These are phyloP conservation scores for Bidens hawaiensis DNA, from an alignment of 140 eudicot genomes.

Conservation along the genomic window DNA sequence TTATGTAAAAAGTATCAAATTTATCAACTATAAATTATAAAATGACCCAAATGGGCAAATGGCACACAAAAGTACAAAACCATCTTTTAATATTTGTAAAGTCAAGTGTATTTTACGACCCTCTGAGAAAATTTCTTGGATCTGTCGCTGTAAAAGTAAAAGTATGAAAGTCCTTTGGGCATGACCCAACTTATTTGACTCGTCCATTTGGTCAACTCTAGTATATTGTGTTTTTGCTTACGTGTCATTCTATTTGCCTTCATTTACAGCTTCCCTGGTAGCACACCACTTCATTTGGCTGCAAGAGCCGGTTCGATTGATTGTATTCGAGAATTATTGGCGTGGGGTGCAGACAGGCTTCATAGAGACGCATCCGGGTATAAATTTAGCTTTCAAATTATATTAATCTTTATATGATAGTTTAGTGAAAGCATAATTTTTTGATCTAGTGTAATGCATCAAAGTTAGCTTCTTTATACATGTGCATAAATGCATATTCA, in stretches of 20 bases:
- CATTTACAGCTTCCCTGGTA: constrained; percentile 33
- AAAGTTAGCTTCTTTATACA: neutral
- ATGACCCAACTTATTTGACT: neutral
- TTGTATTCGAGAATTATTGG: constrained; percentile 80
- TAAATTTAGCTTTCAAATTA: neutral
- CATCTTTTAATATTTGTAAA: neutral
- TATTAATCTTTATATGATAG: neutral
- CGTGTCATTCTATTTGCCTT: neutral
- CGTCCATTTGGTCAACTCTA: neutral
- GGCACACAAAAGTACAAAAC: neutral
- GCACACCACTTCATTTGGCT: constrained; percentile 95
- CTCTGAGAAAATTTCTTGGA: too few relatives aligned
- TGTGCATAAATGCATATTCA: neutral
- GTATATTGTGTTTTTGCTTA: neutral
- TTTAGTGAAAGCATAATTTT: neutral
- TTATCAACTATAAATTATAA: neutral
- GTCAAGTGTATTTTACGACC: too few relatives aligned
- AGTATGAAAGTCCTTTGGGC: neutral
- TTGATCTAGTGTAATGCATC: constrained; percentile 1
- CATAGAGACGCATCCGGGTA: constrained; percentile 92
- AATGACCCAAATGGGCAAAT: neutral
- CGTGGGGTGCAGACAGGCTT: constrained; percentile 94
- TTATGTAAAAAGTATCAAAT: neutral
- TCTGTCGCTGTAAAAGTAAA: too few relatives aligned
- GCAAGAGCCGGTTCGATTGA: constrained; percentile 94